Conservation (phyloP, 2,329 filamentous ascomycete genomes). For the Paraconiothyrium sp. region DNA sequence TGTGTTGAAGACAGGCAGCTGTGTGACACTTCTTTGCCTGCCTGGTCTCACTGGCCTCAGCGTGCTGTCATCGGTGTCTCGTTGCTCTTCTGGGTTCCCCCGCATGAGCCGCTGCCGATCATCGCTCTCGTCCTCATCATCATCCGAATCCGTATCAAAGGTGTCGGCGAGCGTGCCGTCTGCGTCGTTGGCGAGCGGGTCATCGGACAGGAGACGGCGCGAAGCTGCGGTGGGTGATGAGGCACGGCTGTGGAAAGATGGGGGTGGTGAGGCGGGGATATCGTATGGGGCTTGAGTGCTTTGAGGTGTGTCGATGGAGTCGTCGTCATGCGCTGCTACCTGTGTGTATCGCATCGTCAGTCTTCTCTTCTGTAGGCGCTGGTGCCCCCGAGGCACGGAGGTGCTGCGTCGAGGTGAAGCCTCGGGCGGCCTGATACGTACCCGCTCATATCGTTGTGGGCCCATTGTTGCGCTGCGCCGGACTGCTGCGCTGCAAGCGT, state of each 20-base stretch:
- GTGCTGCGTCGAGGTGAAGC: slow-evolving; percentile 19
- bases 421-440: slow-evolving; percentile 43
- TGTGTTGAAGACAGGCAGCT: slow-evolving; percentile 62
- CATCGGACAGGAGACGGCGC: slow-evolving; percentile 62
- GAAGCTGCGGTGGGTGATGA: slow-evolving; percentile 70
- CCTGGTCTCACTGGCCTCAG: slow-evolving; percentile 40
- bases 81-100: slow-evolving; percentile 57
- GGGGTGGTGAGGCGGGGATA: slow-evolving; percentile 63
- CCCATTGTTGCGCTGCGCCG: slow-evolving; percentile 51
- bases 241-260: slow-evolving; percentile 87
- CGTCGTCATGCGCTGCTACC: slow-evolving; percentile 56
- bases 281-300: slow-evolving; percentile 43
- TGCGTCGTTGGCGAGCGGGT: slow-evolving; percentile 65
- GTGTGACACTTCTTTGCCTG: slow-evolving; percentile 61
- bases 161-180: slow-evolving; percentile 90
- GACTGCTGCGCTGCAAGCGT: background rate
- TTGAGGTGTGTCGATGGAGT: slow-evolving; percentile 40
- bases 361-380: slow-evolving; percentile 13
- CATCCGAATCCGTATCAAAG: slow-evolving; percentile 80
- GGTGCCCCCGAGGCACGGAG: slow-evolving; percentile 22
- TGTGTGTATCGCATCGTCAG: slow-evolving; percentile 35
- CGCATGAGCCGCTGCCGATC: slow-evolving; percentile 89
- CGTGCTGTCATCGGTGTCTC: slow-evolving; percentile 23
- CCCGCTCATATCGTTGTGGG: slow-evolving; percentile 59
- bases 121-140: slow-evolving; percentile 74